A percentile compares a stretch with the other conserved stretches of the same genome.
Evolutionary conservation across 2,329 filamentous ascomycete species (phyloP).

Genomic region (Juglanconis juglandina): DNA sequence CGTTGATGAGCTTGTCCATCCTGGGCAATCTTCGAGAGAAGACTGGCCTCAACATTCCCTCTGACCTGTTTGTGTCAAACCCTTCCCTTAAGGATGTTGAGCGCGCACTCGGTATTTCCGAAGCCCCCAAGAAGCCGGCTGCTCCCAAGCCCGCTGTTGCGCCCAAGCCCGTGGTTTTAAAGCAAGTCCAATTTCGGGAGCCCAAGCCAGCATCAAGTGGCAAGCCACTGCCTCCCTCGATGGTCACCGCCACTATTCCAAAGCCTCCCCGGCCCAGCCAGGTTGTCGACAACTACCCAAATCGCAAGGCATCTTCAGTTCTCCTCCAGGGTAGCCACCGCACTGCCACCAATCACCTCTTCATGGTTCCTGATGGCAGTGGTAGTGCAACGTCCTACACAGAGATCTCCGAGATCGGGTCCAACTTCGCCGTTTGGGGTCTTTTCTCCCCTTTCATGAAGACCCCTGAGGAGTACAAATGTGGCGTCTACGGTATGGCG

Average conservation of each 20-base stretch:
- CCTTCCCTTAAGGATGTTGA: constrained; percentile 64
- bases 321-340: constrained; percentile 49
- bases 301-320: constrained; percentile 47
- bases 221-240: constrained; percentile 25
- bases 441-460: constrained; percentile 72
- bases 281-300: constrained; percentile 42
- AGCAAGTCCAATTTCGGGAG: constrained; percentile 27
- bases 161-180: constrained; percentile 22
- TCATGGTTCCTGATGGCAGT: constrained; percentile 54
- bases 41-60: constrained; percentile 51
- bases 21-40: constrained; percentile 53
- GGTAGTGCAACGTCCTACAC: constrained; percentile 67
- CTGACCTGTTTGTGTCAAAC: constrained; percentile 60
- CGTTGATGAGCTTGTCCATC: constrained; percentile 55
- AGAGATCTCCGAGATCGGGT: constrained; percentile 50
- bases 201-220: constrained; percentile 4
- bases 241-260: constrained; percentile 39
- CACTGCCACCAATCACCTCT: constrained; percentile 46
- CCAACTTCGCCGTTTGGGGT: constrained; percentile 46
- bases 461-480: constrained; percentile 61
- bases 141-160: constrained; percentile 20
- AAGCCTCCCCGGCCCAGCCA: constrained; percentile 37
- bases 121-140: constrained; percentile 35
- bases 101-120: constrained; percentile 55
- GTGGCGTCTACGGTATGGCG: constrained; percentile 63